Evolutionary conservation across 2,329 filamentous ascomycete genomes (phyloP).

Genomic region (Xylariaceae sp.): DNA sequence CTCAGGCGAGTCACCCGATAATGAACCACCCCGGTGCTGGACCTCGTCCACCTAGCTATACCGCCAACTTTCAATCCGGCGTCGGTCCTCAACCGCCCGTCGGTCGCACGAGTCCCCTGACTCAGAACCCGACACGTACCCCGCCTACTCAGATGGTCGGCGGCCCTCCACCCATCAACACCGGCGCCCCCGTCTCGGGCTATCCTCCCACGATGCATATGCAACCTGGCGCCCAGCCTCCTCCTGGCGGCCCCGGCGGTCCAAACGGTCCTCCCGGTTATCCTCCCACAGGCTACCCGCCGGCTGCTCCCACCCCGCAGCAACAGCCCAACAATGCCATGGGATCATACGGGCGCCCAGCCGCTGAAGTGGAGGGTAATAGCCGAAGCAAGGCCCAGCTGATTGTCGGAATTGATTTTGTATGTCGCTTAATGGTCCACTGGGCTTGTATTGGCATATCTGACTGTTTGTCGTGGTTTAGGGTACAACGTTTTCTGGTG

Average conservation of each 20-base stretch:
- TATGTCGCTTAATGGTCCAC: slow-evolving; percentile 53
- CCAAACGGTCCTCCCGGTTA: slow-evolving; percentile 50
- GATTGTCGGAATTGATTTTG: slow-evolving; percentile 99
- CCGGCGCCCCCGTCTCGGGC: slow-evolving; percentile 62
- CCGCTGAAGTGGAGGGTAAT: slow-evolving; percentile 83
- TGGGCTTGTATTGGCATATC: slow-evolving; percentile 6
- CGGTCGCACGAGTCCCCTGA: slow-evolving; percentile 61
- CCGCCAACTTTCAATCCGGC: slow-evolving; percentile 59
- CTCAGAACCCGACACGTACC: slow-evolving; percentile 57
- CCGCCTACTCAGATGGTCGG: slow-evolving; percentile 67
- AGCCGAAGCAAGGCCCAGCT: slow-evolving; percentile 93
- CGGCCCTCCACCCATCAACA: slow-evolving; percentile 72
- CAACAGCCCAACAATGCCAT: slow-evolving; percentile 46
- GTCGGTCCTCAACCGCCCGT: slow-evolving; percentile 55
- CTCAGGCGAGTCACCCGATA: slow-evolving; percentile 58
- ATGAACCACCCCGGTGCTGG: slow-evolving; percentile 69
- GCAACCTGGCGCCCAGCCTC: slow-evolving; percentile 48
- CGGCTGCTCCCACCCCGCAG: slow-evolving; percentile 50
- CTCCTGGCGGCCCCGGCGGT: slow-evolving; percentile 52
- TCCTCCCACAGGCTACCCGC: slow-evolving; percentile 53
- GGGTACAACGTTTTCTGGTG: slow-evolving; percentile 97
- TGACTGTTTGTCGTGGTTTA: slow-evolving; percentile 54
- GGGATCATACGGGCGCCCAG: slow-evolving; percentile 54
- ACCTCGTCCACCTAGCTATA: slow-evolving; percentile 70
- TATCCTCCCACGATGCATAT: slow-evolving; percentile 64